Evolutionary conservation across 345 rosid genomes (phyloP).

Genomic region (Luvunga scandens): DNA sequence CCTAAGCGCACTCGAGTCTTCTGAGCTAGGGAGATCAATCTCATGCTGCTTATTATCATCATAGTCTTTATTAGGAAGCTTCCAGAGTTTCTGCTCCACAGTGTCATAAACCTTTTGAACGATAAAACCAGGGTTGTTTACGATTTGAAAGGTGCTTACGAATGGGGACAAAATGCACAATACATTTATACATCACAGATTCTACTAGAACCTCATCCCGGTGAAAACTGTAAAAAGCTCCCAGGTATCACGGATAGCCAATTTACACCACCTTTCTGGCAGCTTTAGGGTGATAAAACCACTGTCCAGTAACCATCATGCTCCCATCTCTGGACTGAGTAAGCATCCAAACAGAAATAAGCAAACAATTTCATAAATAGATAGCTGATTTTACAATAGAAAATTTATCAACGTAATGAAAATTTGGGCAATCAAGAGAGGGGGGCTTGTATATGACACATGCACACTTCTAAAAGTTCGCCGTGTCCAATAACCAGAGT

Average conservation of each 20-base stretch:
- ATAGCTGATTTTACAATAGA: not conserved
- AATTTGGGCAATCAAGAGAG: not conserved
- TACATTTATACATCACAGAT: conserved; percentile 95
- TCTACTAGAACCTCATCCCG: conserved; percentile 92
- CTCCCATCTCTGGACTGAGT: conserved; percentile 52
- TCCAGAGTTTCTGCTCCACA: conserved; percentile 60
- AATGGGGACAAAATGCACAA: conserved; percentile 86
- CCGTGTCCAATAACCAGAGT: too few species aligned
- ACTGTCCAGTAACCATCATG: conserved; percentile 89
- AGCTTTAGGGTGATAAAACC: conserved; percentile 99
- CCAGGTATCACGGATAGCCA: conserved; percentile 85
- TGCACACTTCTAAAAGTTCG: too few species aligned
- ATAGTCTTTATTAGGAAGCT: conserved; percentile 67
- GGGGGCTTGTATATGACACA: too few species aligned
- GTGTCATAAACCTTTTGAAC: conserved; percentile 81
- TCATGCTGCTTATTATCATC: conserved; percentile 72
- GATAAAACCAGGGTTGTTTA: conserved; percentile 82
- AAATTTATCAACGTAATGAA: not conserved
- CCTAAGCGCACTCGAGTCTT: conserved; percentile 63
- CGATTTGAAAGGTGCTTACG: conserved; percentile 84
- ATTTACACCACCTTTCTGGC: conserved; percentile 88
- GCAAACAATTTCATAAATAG: not conserved
- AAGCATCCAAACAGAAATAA: conserved; percentile 18
- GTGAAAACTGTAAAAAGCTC: conserved; percentile 91
- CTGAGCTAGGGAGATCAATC: conserved; percentile 66